phyloP scores from a whole-genome alignment of 148 eudicot genomes.

The Diospyros lotus region DNA sequence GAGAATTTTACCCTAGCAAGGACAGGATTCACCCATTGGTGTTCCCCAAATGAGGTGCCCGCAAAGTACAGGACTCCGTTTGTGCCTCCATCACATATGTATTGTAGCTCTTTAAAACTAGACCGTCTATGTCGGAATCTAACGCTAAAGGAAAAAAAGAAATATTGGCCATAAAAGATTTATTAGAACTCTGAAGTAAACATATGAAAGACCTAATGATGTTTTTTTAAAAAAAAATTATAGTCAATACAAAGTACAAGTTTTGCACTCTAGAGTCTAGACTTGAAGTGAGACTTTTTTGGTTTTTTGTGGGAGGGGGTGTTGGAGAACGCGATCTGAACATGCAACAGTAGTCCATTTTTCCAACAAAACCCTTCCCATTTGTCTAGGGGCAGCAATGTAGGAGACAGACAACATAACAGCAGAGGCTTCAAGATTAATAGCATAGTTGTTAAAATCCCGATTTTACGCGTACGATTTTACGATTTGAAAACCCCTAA shows the following conservation, averaged over 20 bases:
- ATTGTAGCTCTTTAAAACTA: slow-evolving; percentile 89
- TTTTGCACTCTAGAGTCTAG: not conserved
- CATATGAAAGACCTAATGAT: not conserved
- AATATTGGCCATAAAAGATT: slow-evolving; percentile 9
- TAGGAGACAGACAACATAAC: not conserved
- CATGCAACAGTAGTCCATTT: not conserved
- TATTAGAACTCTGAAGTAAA: not conserved
- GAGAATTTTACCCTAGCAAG: slow-evolving; percentile 60
- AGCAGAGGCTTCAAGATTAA: not conserved
- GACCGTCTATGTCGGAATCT: slow-evolving; percentile 80
- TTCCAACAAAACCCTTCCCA: not conserved
- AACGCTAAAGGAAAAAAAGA: slow-evolving; percentile 23
- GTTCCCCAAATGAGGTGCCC: slow-evolving; percentile 88
- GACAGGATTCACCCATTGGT: slow-evolving; percentile 87
- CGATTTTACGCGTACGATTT: too few species aligned
- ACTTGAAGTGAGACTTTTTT: not conserved
- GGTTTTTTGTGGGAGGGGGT: too few species aligned
- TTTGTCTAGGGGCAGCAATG: too few species aligned
- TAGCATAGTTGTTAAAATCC: too few species aligned
- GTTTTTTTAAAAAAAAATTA: too few species aligned
- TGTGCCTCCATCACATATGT: slow-evolving; percentile 90
- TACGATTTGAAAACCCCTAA: too few species aligned
- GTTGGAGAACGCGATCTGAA: not conserved
- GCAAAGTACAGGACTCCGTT: slow-evolving; percentile 80
- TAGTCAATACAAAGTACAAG: not conserved